These are phyloP conservation scores for Mariannaea sp. DNA, from an alignment of 2,329 filamentous ascomycete species.

Conservation along the genomic window DNA sequence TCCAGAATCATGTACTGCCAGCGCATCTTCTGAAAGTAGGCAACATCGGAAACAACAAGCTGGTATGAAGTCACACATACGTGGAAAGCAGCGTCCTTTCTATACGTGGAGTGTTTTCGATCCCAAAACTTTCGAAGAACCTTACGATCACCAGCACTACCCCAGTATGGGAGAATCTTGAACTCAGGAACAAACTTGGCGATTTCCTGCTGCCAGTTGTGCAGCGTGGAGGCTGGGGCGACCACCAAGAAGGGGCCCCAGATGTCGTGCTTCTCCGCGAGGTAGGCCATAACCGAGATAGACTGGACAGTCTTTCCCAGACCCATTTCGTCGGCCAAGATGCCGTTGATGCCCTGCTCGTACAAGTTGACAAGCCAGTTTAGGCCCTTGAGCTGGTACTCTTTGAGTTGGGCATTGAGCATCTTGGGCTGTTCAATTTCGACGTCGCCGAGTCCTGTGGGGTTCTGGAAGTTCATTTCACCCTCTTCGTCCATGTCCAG, in stretches of 20 bases:
- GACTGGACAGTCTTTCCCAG: constrained; percentile 98
- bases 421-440: constrained; percentile 94
- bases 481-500: constrained; percentile 81
- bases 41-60: constrained; percentile 91
- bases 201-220: constrained; percentile 99
- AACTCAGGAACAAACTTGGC: constrained; percentile 91
- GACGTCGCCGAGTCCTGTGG: constrained; percentile 90
- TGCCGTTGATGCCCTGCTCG: constrained; percentile 99
- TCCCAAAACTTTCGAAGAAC: constrained; percentile 99
- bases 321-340: constrained; percentile 98
- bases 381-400: constrained; percentile 98
- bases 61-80: constrained; percentile 97
- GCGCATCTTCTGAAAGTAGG: constrained; percentile 98
- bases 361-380: constrained; percentile 99
- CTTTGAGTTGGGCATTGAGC: constrained; percentile 91
- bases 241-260: constrained; percentile 98
- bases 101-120: constrained; percentile 95
- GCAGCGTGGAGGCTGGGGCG: constrained; percentile 90
- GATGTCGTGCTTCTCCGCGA: constrained; percentile 95
- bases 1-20: constrained; percentile 99
- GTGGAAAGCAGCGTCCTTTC: constrained; percentile 90
- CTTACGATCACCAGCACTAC: constrained; percentile 90
- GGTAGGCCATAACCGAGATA: constrained; percentile 98
- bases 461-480: constrained; percentile 99
- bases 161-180: constrained; percentile 98